These are phyloP conservation scores for Lepidium aucheri DNA, from an alignment of 345 rosid species.

Conservation along the genomic window DNA sequence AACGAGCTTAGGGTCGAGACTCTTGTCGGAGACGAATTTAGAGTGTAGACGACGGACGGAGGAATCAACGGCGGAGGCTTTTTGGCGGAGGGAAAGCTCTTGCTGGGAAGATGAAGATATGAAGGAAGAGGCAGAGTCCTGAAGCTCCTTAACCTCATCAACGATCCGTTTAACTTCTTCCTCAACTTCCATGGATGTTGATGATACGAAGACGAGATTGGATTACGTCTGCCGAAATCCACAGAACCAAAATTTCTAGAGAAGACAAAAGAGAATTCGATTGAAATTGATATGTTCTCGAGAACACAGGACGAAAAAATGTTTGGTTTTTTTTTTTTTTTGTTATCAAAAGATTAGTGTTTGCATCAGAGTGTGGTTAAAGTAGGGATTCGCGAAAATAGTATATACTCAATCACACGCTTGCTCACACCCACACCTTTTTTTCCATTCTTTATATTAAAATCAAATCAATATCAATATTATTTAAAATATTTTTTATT, in stretches of 20 bases:
- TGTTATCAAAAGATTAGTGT: background rate
- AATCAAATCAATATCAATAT: too few relatives aligned
- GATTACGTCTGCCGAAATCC: background rate
- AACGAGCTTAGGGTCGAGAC: constrained; percentile 42
- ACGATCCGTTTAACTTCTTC: constrained; percentile 59
- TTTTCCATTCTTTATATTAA: background rate
- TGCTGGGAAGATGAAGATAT: constrained; percentile 46
- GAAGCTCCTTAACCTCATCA: constrained; percentile 73
- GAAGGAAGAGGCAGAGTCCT: constrained; percentile 56
- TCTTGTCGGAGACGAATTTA: constrained; percentile 33
- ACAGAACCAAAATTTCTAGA: background rate
- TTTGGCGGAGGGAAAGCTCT: constrained; percentile 62
- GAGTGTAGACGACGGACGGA: constrained; percentile 61
- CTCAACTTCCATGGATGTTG: constrained; percentile 32
- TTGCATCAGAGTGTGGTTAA: background rate
- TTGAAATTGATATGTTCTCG: background rate
- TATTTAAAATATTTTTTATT: too few relatives aligned
- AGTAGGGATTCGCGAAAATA: background rate
- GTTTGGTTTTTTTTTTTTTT: background rate
- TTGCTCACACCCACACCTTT: constrained; percentile 1
- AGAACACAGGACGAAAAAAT: background rate
- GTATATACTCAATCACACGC: background rate
- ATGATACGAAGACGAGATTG: background rate
- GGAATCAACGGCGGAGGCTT: constrained; percentile 61
- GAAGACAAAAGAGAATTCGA: background rate